Conservation (phyloP, 768 basidiomycete species). For the Lentinus brumalis region DNA sequence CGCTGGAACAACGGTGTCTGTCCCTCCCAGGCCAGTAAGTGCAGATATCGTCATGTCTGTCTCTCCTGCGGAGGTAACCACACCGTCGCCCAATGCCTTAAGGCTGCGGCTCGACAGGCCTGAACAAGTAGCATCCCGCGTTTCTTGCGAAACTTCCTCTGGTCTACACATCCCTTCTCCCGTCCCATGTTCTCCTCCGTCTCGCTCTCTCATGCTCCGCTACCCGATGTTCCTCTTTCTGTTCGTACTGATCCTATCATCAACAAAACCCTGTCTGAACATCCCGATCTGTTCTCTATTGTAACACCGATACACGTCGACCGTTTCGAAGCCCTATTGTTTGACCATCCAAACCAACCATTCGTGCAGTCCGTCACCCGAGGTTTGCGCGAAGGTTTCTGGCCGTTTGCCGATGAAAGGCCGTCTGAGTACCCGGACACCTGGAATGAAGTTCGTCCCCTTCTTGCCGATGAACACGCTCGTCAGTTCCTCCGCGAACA, state of each 20-base stretch:
- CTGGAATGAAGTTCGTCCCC: constrained; percentile 1
- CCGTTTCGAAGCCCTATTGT: constrained; percentile 29
- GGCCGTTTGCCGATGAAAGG: constrained; percentile 41
- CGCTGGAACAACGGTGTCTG: constrained; percentile 24
- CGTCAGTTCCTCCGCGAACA: constrained; percentile 1
- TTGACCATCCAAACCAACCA: constrained; percentile 41
- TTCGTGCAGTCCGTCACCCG: constrained; percentile 38
- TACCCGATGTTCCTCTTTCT: constrained; percentile 17
- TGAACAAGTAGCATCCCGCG: not conserved
- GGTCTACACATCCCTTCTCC: constrained; percentile 18
- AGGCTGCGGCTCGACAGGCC: not conserved
- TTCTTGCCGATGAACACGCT: not conserved
- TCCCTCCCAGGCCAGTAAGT: constrained; percentile 19
- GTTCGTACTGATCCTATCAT: constrained; percentile 19
- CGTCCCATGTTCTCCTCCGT: constrained; percentile 18
- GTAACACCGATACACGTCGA: constrained; percentile 39
- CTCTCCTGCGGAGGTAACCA: not conserved
- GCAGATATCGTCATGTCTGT: constrained; percentile 31
- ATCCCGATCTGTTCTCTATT: constrained; percentile 39
- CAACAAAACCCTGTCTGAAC: constrained; percentile 23
- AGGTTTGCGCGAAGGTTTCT: constrained; percentile 43
- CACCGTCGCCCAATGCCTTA: constrained; percentile 3
- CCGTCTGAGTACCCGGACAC: constrained; percentile 27
- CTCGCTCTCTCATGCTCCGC: constrained; percentile 8
- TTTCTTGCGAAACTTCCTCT: constrained; percentile 13